These are phyloP conservation scores for Linanthus parryae DNA, from an alignment of 148 eudicot genomes.

Conservation along the genomic window DNA sequence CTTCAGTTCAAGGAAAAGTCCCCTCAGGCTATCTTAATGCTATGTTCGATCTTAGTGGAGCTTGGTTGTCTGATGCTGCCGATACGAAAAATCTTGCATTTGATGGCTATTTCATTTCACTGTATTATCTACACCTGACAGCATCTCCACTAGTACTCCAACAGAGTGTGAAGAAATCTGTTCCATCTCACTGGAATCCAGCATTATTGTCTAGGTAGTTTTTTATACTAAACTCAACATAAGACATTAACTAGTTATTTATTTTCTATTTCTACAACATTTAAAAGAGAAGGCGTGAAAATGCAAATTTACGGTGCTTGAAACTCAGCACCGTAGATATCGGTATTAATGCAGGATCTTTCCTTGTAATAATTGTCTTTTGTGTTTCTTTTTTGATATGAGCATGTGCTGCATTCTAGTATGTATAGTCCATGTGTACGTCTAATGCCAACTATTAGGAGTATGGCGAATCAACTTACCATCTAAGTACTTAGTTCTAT, in stretches of 20 bases:
- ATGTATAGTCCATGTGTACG: no score
- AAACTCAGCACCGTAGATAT: no score
- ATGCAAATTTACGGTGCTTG: background rate
- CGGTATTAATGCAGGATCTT: no score
- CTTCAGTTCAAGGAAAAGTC: slow-evolving; percentile 80
- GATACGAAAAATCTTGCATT: slow-evolving; percentile 79
- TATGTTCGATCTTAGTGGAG: slow-evolving; percentile 68
- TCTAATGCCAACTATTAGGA: no score
- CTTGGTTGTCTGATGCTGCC: slow-evolving; percentile 83
- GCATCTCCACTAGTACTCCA: slow-evolving; percentile 74
- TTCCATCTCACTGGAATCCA: slow-evolving; percentile 94
- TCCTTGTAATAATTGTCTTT: no score
- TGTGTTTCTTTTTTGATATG: no score
- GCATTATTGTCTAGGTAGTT: slow-evolving; percentile 70
- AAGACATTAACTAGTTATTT: background rate
- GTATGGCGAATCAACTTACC: no score
- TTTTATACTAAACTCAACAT: no score
- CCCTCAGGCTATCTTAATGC: slow-evolving; percentile 95
- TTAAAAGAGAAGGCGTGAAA: background rate
- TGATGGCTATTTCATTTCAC: slow-evolving; percentile 88
- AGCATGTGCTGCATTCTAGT: no score
- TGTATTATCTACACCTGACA: slow-evolving; percentile 68
- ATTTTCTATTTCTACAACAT: background rate
- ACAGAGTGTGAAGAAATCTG: slow-evolving; percentile 78
- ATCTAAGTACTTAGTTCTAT: no score